A percentile compares a stretch with the other conserved stretches of the same genome.
Conservation (phyloP, 2,329 filamentous ascomycete species). For the Whalleya microplaca region DNA sequence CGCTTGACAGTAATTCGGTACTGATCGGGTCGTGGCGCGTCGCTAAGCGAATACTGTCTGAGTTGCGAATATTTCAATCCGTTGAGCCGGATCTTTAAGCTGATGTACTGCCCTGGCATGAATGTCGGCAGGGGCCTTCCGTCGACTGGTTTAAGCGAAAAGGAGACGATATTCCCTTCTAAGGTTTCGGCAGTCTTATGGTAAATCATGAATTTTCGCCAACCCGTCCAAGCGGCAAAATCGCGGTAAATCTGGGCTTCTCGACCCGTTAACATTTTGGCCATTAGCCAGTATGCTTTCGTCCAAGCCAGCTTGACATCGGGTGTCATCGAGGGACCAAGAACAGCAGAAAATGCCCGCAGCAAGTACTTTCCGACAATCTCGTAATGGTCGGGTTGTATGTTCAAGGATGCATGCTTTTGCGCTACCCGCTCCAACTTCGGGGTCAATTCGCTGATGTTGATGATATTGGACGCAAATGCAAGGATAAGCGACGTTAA, state of each 20-base stretch:
- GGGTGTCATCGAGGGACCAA: constrained; percentile 67
- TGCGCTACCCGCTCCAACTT: constrained; percentile 65
- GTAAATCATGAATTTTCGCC: constrained; percentile 68
- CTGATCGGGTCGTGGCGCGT: constrained; percentile 62
- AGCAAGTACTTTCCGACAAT: constrained; percentile 73
- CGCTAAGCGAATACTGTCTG: constrained; percentile 74
- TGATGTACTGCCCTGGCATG: constrained; percentile 74
- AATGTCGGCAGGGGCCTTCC: constrained; percentile 63
- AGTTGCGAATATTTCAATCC: constrained; percentile 63
- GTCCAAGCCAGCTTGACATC: constrained; percentile 70
- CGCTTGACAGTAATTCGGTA: constrained; percentile 75
- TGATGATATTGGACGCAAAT: constrained; percentile 73
- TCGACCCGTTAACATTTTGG: constrained; percentile 70
- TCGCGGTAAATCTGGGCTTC: constrained; percentile 66
- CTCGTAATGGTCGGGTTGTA: constrained; percentile 70
- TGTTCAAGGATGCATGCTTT: constrained; percentile 73
- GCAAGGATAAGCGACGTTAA: constrained; percentile 68
- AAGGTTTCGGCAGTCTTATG: constrained; percentile 65
- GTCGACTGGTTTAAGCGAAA: constrained; percentile 69
- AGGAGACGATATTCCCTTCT: constrained; percentile 67
- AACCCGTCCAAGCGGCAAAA: constrained; percentile 66
- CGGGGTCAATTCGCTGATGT: constrained; percentile 58
- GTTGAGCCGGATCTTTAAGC: constrained; percentile 61
- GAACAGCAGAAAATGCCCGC: constrained; percentile 66
- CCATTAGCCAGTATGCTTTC: constrained; percentile 73